Evolutionary conservation across 129 eudicot species (phyloP).

Genomic region (Ambrosia trifida): DNA sequence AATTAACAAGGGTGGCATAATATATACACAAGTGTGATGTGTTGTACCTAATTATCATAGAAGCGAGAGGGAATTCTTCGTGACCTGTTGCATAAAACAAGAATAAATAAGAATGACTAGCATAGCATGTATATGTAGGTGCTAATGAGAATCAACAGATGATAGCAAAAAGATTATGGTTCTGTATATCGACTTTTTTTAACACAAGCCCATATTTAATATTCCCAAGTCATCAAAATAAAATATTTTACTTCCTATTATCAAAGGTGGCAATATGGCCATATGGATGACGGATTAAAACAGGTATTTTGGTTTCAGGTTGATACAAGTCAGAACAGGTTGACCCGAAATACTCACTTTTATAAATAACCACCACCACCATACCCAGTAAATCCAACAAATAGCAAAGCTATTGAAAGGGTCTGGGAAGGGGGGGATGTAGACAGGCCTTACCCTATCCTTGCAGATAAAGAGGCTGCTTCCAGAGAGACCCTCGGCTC

Average conservation of each 20-base stretch:
- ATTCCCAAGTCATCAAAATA: background rate
- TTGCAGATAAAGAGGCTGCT: no score
- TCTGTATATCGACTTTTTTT: background rate
- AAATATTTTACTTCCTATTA: background rate
- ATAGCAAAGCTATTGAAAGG: no score
- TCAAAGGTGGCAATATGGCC: background rate
- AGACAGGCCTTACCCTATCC: no score
- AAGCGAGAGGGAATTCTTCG: conserved; percentile 84
- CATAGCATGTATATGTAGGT: conserved; percentile 17
- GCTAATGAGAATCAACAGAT: background rate
- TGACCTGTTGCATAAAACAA: conserved; percentile 53
- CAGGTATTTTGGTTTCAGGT: background rate
- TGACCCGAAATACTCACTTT: background rate
- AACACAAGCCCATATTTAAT: conserved; percentile 9
- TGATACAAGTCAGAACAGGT: background rate
- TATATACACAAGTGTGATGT: conserved; percentile 15
- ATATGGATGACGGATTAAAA: background rate
- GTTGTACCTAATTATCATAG: conserved; percentile 64
- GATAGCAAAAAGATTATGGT: conserved; percentile 16
- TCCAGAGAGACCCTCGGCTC: no score
- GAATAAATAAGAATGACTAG: conserved; percentile 17
- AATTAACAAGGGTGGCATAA: conserved; percentile 17
- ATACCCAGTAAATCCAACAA: no score
- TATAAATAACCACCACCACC: background rate
- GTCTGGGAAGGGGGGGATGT: no score